These are phyloP conservation scores for Hypoxylon intermedium DNA, from an alignment of 495 filamentous ascomycete species.

Conservation along the genomic window DNA sequence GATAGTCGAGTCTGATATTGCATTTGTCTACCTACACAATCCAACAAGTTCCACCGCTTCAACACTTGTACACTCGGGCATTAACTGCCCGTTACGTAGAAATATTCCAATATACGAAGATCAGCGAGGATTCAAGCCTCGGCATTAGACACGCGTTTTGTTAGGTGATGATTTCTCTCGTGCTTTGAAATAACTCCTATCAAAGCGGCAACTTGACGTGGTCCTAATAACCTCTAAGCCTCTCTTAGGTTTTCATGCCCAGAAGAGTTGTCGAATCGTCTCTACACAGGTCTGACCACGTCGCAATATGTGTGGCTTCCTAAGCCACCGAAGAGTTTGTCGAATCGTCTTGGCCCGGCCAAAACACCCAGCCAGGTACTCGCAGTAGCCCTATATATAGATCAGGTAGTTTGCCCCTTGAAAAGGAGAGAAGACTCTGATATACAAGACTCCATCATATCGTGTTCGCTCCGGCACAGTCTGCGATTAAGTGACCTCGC, in stretches of 20 bases:
- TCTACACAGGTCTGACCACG: too few relatives aligned
- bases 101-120: not conserved
- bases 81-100: constrained; percentile 17
- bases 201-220: too few relatives aligned
- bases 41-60: constrained; percentile 9
- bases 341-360: not conserved
- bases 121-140: not conserved
- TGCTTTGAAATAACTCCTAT: too few relatives aligned
- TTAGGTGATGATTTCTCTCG: too few relatives aligned
- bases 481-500: not conserved
- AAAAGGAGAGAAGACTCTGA: too few relatives aligned
- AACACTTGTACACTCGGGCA: constrained; percentile 14
- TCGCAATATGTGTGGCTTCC: not conserved
- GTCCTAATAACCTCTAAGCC: too few relatives aligned
- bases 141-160: too few relatives aligned
- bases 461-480: not conserved
- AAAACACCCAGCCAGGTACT: not conserved
- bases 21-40: not conserved
- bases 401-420: too few relatives aligned
- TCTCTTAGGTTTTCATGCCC: too few relatives aligned
- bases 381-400: not conserved
- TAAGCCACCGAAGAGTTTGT: not conserved
- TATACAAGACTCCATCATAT: not conserved
- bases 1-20: not conserved
- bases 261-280: too few relatives aligned